Evolutionary conservation across 305 asterid genomes (phyloP).

Genomic region (Withania somnifera): DNA sequence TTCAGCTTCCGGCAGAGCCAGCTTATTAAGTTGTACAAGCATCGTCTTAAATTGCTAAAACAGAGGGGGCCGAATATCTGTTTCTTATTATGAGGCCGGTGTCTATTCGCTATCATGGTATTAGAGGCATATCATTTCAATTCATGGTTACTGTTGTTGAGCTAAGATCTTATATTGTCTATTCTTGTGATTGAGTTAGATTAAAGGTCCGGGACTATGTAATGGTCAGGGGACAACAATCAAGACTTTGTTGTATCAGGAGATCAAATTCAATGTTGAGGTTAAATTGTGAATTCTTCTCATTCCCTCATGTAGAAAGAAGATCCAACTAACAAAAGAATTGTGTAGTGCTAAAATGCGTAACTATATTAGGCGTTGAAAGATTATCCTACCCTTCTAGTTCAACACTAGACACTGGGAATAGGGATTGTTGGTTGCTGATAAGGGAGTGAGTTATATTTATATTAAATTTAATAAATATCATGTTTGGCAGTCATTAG

Average conservation of each 20-base stretch:
- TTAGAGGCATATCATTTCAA: not conserved
- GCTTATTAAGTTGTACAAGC: not conserved
- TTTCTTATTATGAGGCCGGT: no score
- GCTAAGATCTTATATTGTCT: not conserved
- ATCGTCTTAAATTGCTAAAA: not conserved
- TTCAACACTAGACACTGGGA: no score
- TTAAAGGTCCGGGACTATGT: not conserved
- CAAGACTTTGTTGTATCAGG: not conserved
- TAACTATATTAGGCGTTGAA: no score
- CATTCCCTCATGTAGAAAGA: not conserved
- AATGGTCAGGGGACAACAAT: no score
- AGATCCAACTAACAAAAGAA: not conserved
- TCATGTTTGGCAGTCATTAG: no score
- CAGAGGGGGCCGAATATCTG: not conserved
- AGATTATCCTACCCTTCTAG: no score
- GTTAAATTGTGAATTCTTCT: not conserved
- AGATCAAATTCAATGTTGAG: not conserved
- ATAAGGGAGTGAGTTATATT: no score
- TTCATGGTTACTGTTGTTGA: not conserved
- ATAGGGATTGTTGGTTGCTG: no score
- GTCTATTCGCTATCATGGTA: not conserved
- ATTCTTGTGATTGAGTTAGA: not conserved
- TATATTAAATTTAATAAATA: no score
- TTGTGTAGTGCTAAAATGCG: not conserved
- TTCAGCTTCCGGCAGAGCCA: constrained; percentile 36